A percentile compares a stretch with the other conserved stretches of the same genome.
Conservation (phyloP, 495 filamentous ascomycete genomes). For the Gamarada debralockiae region DNA sequence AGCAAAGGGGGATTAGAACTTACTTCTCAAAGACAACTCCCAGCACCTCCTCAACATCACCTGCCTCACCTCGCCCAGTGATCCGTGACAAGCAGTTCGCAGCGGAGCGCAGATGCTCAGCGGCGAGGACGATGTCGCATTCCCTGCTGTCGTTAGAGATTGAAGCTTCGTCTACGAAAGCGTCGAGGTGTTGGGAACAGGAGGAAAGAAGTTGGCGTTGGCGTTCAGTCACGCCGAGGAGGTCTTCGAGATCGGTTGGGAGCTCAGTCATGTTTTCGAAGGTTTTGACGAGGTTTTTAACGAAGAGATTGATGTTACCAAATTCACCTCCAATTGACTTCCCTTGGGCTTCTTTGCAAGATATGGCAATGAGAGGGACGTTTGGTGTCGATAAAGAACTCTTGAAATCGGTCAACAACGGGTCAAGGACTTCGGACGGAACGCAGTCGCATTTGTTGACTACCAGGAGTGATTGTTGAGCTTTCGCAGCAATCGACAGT, state of each 20-base stretch:
- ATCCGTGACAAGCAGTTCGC: constrained; percentile 79
- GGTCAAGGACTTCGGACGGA: background rate
- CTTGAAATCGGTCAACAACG: constrained; percentile 6
- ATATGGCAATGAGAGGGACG: constrained; percentile 56
- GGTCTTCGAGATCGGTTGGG: constrained; percentile 62
- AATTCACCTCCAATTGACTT: constrained; percentile 26
- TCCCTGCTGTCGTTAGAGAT: constrained; percentile 34
- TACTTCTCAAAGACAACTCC: constrained; percentile 98
- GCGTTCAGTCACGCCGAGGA: constrained; percentile 84
- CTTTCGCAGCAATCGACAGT: constrained; percentile 42
- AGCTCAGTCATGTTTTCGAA: constrained; percentile 72
- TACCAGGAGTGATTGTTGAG: constrained; percentile 62
- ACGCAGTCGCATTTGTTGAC: constrained; percentile 81
- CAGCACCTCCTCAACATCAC: constrained; percentile 94
- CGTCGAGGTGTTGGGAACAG: constrained; percentile 64
- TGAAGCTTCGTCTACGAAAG: constrained; percentile 55
- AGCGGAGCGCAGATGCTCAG: constrained; percentile 80
- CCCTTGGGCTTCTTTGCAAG: constrained; percentile 26
- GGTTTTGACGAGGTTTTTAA: constrained; percentile 58
- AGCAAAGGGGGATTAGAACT: constrained; percentile 54
- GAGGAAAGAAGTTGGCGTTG: constrained; percentile 76
- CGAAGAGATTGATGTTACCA: constrained; percentile 66
- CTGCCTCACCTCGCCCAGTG: constrained; percentile 79
- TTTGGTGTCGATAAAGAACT: constrained; percentile 28
- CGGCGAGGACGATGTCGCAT: constrained; percentile 86